Conservation (phyloP, 371 early-diverging fungal genomes). For the Lichtheimia corymbifera region DNA sequence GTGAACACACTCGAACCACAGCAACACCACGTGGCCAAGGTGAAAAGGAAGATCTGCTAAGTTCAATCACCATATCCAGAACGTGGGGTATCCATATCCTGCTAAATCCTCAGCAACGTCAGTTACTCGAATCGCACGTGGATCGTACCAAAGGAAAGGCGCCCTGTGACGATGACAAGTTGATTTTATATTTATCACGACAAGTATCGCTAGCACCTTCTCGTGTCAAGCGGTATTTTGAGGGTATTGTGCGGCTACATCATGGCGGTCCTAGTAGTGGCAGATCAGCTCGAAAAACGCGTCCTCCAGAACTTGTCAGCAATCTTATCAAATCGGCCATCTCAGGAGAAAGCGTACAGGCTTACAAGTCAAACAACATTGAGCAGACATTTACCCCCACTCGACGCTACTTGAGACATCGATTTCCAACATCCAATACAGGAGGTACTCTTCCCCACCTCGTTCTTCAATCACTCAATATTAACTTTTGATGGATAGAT, state of each 20-base stretch:
- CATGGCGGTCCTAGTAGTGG: background rate
- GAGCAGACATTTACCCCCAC: slow-evolving; percentile 17
- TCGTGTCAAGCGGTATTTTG: slow-evolving; percentile 21
- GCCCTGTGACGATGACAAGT: slow-evolving; percentile 14
- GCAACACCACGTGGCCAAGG: too few relatives aligned
- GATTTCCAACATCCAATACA: background rate
- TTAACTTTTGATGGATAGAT: too few relatives aligned
- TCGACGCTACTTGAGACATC: slow-evolving; percentile 9
- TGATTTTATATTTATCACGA: slow-evolving; percentile 13
- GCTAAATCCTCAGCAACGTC: slow-evolving; percentile 13
- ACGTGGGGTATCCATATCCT: slow-evolving; percentile 15
- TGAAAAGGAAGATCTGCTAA: slow-evolving; percentile 2
- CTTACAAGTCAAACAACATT: background rate
- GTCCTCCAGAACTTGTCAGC: background rate
- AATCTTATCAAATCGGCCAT: background rate
- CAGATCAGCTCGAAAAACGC: background rate
- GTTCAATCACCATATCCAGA: slow-evolving; percentile 10
- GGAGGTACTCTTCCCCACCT: background rate
- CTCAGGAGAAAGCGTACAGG: background rate
- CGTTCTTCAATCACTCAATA: background rate
- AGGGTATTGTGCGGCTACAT: slow-evolving; percentile 6
- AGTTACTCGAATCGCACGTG: slow-evolving; percentile 12
- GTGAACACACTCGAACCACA: background rate
- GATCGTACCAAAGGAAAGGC: slow-evolving; percentile 6
- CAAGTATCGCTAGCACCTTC: slow-evolving; percentile 9